phyloP scores from a whole-genome alignment of 1,284 basidiomycete species.

The Rhodotorula sp. region DNA sequence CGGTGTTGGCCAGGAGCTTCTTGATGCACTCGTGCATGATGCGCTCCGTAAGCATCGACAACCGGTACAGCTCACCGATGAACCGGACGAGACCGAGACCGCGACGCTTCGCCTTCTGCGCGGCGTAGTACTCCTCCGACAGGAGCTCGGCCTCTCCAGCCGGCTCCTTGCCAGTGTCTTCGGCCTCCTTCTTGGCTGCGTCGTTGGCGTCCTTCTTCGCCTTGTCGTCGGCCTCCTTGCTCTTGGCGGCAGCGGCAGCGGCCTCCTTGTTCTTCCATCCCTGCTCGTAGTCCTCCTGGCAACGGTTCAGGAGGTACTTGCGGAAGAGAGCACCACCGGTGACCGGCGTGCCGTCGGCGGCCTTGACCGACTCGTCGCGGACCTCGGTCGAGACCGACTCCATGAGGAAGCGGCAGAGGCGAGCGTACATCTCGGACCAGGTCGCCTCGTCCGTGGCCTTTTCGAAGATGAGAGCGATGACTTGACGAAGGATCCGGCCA shows the following conservation, averaged over 20 bases:
- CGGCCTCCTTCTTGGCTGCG: slow-evolving; percentile 50
- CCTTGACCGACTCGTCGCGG: slow-evolving; percentile 77
- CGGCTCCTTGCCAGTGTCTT: slow-evolving; percentile 38
- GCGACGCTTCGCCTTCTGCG: slow-evolving; percentile 93
- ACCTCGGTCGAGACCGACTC: slow-evolving; percentile 81
- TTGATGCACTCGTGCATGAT: slow-evolving; percentile 97
- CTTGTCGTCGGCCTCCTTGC: slow-evolving; percentile 58
- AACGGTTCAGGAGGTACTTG: slow-evolving; percentile 87
- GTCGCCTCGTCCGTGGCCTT: slow-evolving; percentile 94
- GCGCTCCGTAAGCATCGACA: slow-evolving; percentile 87
- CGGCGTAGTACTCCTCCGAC: slow-evolving; percentile 95
- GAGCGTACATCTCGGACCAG: slow-evolving; percentile 96
- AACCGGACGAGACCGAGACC: slow-evolving; percentile 96
- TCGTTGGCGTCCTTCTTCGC: slow-evolving; percentile 56
- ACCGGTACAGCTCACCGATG: slow-evolving; percentile 96
- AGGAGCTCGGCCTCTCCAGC: slow-evolving; percentile 57
- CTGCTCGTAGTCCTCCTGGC: slow-evolving; percentile 91
- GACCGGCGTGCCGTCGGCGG: slow-evolving; percentile 72
- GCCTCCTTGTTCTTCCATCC: slow-evolving; percentile 64
- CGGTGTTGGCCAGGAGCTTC: slow-evolving; percentile 86
- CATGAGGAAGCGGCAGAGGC: slow-evolving; percentile 90
- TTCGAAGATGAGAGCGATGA: slow-evolving; percentile 93
- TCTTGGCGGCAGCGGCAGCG: slow-evolving; percentile 56
- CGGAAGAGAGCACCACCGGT: slow-evolving; percentile 81
- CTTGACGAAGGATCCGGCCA: slow-evolving; percentile 88